phyloP scores from a whole-genome alignment of 345 rosid genomes.

The Lumnitzera littorea region DNA sequence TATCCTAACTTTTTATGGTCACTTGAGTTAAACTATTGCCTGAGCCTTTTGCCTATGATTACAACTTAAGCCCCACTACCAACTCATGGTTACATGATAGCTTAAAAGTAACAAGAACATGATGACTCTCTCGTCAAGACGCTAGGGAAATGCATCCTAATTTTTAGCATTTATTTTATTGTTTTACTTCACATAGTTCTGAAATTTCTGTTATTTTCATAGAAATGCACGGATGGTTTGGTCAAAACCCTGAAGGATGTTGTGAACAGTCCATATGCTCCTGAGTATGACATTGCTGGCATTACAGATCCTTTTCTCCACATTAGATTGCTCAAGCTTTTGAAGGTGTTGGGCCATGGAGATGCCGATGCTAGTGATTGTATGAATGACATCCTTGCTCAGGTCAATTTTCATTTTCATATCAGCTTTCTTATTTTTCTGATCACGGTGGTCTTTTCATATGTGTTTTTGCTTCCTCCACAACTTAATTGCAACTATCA shows the following conservation, averaged over 20 bases:
- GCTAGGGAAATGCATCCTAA: too few relatives aligned
- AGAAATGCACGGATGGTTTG: slow-evolving; percentile 90
- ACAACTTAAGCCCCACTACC: too few relatives aligned
- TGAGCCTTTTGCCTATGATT: too few relatives aligned
- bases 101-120: too few relatives aligned
- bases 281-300: slow-evolving; percentile 98
- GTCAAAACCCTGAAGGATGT: slow-evolving; percentile 80
- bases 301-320: slow-evolving; percentile 97
- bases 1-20: too few relatives aligned
- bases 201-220: slow-evolving; percentile 20
- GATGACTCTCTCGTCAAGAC: too few relatives aligned
- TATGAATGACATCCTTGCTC: slow-evolving; percentile 99
- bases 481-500: not conserved
- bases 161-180: not conserved
- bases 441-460: not conserved
- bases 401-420: slow-evolving; percentile 43
- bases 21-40: too few relatives aligned
- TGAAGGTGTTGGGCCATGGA: slow-evolving; percentile 89
- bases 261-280: slow-evolving; percentile 88
- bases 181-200: slow-evolving; percentile 6
- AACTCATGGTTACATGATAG: too few relatives aligned
- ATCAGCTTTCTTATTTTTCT: not conserved
- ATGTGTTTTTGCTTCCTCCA: too few relatives aligned
- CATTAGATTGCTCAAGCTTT: slow-evolving; percentile 84
- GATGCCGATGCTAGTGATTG: slow-evolving; percentile 90